Evolutionary conservation across 805 yeast genomes (phyloP), one percentile per base, ranked within the genome.

Genomic region (Candida orba): DNA sequence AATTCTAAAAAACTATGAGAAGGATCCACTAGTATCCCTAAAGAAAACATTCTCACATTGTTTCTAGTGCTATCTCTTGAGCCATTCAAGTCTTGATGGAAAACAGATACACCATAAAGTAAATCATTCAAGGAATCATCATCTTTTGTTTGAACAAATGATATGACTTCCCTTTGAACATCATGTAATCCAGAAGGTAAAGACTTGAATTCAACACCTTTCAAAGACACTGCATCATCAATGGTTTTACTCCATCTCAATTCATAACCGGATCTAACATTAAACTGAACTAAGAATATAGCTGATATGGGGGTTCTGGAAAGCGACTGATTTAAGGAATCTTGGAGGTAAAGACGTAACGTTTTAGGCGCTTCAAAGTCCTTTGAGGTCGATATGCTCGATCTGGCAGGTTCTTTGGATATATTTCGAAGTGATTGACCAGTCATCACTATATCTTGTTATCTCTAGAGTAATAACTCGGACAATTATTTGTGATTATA

Each of bases 161-260:
- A 73, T 1, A 81, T 67, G 2, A 75, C 72, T 53, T 82, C 89
- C 13, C 53, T 44, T 18, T 59, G 58, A 3, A 67, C 66, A 13
- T 74, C 68, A 53, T 82, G 89, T 3, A 80, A 64, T 1, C 90
- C 88, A 0, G 86, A 78, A 0, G 89, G 89, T 36, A 82, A 61
- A n/a, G 80, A 67, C 50, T 78, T 75, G 61, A 72, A 81, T 59
- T 82, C 89, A 4, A 81, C 54, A 12, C 73, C 72, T 27, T 67
- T 59, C 23, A 76, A 53, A 0, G 67, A 49, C 14, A 57, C 45
- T 8, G 40, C 24, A 4, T 58, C 54, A 36, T 61, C 63, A 8
- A 56, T 39, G 1, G 58, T 55, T 36, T 60, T 54, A 46, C 64
- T 60, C 79, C 79, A 74, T 42, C 64, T 67, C 32, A 73, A 48